Percentiles rank a stretch among this genome's conserved stretches.
Conservation (phyloP, 768 basidiomycete species). For the Leucogyrophana mollusca region DNA sequence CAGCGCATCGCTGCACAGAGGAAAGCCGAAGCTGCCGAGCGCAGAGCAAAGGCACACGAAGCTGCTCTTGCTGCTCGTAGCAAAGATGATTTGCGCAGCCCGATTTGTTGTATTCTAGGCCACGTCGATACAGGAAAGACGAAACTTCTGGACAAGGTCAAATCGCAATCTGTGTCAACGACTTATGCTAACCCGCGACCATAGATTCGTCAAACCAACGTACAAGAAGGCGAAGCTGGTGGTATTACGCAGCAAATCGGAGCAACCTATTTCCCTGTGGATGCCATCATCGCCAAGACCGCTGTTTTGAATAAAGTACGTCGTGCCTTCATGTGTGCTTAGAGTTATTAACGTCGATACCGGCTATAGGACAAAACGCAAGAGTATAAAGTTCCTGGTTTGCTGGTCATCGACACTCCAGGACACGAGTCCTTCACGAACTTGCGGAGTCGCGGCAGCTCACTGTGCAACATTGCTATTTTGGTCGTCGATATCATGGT, state of each 20-base stretch:
- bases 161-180: slow-evolving; percentile 13
- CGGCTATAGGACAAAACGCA: slow-evolving; percentile 62
- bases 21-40: slow-evolving; percentile 84
- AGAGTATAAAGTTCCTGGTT: slow-evolving; percentile 96
- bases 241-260: slow-evolving; percentile 99
- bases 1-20: slow-evolving; percentile 67
- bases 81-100: slow-evolving; percentile 90
- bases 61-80: slow-evolving; percentile 82
- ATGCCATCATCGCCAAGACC: slow-evolving; percentile 92
- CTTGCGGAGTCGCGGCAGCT: slow-evolving; percentile 91
- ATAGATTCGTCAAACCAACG: slow-evolving; percentile 98
- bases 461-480: slow-evolving; percentile 97
- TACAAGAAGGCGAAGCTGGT: slow-evolving; percentile 98
- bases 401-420: slow-evolving; percentile 95
- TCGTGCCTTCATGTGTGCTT: slow-evolving; percentile 1
- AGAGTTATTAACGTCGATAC: slow-evolving; percentile 6
- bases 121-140: slow-evolving; percentile 99
- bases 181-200: slow-evolving; percentile 5
- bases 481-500: slow-evolving; percentile 99
- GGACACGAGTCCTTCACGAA: slow-evolving; percentile 99
- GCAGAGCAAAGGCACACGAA: slow-evolving; percentile 76
- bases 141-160: slow-evolving; percentile 92
- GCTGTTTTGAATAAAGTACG: slow-evolving; percentile 84
- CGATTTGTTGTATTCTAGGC: slow-evolving; percentile 98
- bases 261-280: slow-evolving; percentile 97